Base-by-base conservation (phyloP, 2,329 filamentous ascomycete species). In the Bretziella fagacearum region DNA sequence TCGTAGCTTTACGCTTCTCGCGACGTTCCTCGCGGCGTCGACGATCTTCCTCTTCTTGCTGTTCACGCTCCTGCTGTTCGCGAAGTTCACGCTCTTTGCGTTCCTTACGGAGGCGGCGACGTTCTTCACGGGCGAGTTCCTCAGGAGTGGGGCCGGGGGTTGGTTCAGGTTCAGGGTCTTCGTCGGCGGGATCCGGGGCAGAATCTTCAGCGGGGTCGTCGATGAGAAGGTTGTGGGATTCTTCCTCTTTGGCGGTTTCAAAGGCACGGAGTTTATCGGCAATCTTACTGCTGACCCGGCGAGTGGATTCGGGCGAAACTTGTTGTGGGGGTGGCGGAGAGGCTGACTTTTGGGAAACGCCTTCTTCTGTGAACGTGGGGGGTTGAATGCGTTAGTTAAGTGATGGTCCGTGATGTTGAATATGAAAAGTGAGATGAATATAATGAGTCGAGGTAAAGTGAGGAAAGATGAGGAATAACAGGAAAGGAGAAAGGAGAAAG, bases 231-330 rank as follows among this genome's bases (percentile, higher is more conserved):
- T 45, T 62, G 60, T 15, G n/a, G n/a, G n/a, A n/a, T n/a, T n/a
- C n/a, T n/a, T 61, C 58, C 52, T 68, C 62, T 45, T 63, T 58
- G 44, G 58, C 53, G 44, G 64, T 55, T 59, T 77, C 70, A 55
- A 77, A 77, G 25, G 68, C 66, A 58, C 67, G 73, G 51, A 75
- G 65, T 55, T 64, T 69, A 56, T 77, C 70, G 48, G 71, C 66
- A 56, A 77, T 69, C 57, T 70, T 74, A 52, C 65, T 65, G 17
- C 44, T 48, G n/a, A 49, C 43, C 22, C 29, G 42, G 43, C 43
- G 43, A 44, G 46, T 26, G 2, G 15, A 25, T 10, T 30, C 26
- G 17, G 44, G 22, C 6, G 48, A 36, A 11, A 29, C 33, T 6
- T 44, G 18, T 7, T 33, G 43, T 10, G 42, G 33, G n/a, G 33